Evolutionary conservation across 768 basidiomycete genomes (phyloP).

Genomic region (Kondoa malvinella): DNA sequence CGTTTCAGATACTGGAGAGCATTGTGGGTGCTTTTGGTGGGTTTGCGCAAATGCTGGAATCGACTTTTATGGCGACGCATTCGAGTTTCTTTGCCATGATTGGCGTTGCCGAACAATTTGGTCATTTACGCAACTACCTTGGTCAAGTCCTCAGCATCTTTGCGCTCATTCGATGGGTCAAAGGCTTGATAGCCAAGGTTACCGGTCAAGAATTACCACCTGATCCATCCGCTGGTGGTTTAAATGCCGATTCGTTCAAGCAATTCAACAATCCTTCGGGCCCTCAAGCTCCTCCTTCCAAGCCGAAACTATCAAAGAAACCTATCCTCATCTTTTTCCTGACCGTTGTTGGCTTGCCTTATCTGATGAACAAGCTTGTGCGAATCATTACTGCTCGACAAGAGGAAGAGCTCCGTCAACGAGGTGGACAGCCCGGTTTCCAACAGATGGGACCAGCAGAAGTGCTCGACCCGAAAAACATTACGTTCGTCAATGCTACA

Average conservation of each 20-base stretch:
- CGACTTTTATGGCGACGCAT: conserved; percentile 69
- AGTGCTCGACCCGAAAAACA: conserved; percentile 48
- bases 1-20: conserved; percentile 80
- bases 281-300: conserved; percentile 27
- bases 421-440: conserved; percentile 25
- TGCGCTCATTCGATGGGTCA: conserved; percentile 69
- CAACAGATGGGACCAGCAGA: conserved; percentile 13
- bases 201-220: conserved; percentile 32
- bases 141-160: conserved; percentile 87
- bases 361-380: conserved; percentile 78
- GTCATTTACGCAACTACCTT: conserved; percentile 72
- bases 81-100: conserved; percentile 46
- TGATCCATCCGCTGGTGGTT: conserved; percentile 1
- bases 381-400: conserved; percentile 39
- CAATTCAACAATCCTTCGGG: conserved; percentile 44
- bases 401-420: conserved; percentile 34
- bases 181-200: conserved; percentile 43
- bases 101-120: conserved; percentile 87
- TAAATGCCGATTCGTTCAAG: conserved; percentile 44
- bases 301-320: conserved; percentile 60
- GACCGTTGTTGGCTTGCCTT: conserved; percentile 81
- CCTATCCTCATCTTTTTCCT: conserved; percentile 85
- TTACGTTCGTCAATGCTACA: conserved; percentile 69
- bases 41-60: conserved; percentile 91
- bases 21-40: conserved; percentile 91